A percentile compares a stretch with the other conserved stretches of the same genome.
phyloP scores from a whole-genome alignment of 768 basidiomycete species.

The Fomitopsis pulvina region DNA sequence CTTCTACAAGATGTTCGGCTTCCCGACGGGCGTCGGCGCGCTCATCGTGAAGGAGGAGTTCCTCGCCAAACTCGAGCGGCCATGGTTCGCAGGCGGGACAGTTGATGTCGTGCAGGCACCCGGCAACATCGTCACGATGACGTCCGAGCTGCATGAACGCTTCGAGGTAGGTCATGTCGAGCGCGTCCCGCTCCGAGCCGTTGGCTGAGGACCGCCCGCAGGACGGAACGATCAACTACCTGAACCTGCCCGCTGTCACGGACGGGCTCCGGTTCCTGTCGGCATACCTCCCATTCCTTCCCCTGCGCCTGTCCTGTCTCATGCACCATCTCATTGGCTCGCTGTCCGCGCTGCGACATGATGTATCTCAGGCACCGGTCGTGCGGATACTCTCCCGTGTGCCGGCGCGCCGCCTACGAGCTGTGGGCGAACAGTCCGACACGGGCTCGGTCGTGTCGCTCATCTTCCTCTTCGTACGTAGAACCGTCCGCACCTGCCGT shows the following conservation, averaged over 20 bases:
- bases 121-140: constrained; percentile 57
- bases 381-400: constrained; percentile 61
- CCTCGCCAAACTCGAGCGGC: constrained; percentile 50
- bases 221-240: constrained; percentile 85
- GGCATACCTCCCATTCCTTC: constrained; percentile 74
- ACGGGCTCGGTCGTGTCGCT: constrained; percentile 58
- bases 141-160: constrained; percentile 55
- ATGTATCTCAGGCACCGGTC: constrained; percentile 50
- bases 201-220: constrained; percentile 20
- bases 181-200: background rate
- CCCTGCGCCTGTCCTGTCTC: constrained; percentile 65
- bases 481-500: background rate
- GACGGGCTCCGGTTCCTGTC: constrained; percentile 73
- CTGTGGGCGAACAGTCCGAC: constrained; percentile 60
- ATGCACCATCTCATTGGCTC: constrained; percentile 53
- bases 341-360: constrained; percentile 55
- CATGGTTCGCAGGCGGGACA: constrained; percentile 83
- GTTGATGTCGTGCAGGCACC: constrained; percentile 83
- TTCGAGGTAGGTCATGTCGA: constrained; percentile 63
- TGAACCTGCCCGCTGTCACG: constrained; percentile 70
- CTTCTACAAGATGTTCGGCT: constrained; percentile 91
- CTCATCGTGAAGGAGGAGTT: constrained; percentile 70
- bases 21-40: constrained; percentile 79
- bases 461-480: constrained; percentile 56
- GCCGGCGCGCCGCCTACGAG: constrained; percentile 45